Evolutionary conservation across 257 asterid genomes (phyloP).

Genomic region (Cordia subcordata): DNA sequence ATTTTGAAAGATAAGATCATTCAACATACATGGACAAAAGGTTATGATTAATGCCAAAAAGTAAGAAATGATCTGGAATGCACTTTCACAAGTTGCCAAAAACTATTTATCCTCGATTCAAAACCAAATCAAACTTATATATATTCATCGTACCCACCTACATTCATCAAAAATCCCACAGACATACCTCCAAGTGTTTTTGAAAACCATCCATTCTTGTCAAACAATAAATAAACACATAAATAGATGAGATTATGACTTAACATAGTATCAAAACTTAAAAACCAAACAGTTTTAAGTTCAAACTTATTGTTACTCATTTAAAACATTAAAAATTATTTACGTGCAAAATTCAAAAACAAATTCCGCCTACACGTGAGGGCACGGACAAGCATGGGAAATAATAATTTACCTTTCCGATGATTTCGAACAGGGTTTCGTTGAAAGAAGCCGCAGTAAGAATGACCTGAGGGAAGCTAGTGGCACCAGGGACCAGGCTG

Average conservation of each 20-base stretch:
- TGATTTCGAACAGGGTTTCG: slow-evolving; percentile 30
- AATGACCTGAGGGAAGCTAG: slow-evolving; percentile 50
- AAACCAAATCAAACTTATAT: not conserved
- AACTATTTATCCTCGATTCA: not conserved
- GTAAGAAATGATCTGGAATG: not conserved
- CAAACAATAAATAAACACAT: too few species aligned
- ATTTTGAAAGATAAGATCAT: too few species aligned
- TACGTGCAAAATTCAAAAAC: too few species aligned
- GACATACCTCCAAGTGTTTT: not conserved
- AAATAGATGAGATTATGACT: too few species aligned
- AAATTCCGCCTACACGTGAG: not conserved
- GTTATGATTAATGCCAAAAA: not conserved
- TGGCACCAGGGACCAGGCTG: slow-evolving; percentile 37
- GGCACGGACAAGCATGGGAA: too few species aligned
- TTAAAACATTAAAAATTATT: too few species aligned
- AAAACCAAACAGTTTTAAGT: too few species aligned
- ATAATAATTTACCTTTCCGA: slow-evolving; percentile 31
- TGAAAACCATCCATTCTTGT: too few species aligned
- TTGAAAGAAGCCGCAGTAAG: slow-evolving; percentile 53
- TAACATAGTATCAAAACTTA: too few species aligned
- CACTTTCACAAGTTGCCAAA: not conserved
- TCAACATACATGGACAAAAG: too few species aligned
- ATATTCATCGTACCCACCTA: not conserved
- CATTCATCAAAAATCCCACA: not conserved
- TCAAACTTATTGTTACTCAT: too few species aligned